Conservation (phyloP, 139 green algal species). For the Tetradesmus lagerheimii region DNA sequence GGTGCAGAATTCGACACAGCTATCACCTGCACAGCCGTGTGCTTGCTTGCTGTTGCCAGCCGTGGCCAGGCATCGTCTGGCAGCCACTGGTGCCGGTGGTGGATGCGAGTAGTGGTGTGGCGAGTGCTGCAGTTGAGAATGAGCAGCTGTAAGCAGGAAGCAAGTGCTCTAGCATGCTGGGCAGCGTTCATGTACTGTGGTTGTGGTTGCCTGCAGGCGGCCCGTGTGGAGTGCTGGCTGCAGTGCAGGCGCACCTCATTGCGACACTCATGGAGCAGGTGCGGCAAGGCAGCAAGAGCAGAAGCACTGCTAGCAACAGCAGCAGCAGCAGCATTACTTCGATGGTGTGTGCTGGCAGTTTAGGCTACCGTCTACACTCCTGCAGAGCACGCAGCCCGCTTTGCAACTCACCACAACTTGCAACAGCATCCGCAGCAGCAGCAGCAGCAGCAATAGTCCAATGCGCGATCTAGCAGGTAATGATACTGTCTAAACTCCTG, state of each 20-base stretch:
- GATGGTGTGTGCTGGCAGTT: too few relatives aligned
- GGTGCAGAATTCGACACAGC: background rate
- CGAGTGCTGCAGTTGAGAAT: too few relatives aligned
- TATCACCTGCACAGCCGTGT: too few relatives aligned
- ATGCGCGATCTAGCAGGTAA: background rate
- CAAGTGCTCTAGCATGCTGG: too few relatives aligned
- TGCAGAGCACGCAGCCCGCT: too few relatives aligned
- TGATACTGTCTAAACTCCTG: background rate
- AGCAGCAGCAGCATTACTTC: background rate
- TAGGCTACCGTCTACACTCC: too few relatives aligned
- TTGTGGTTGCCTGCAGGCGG: background rate
- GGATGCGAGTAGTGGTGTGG: background rate
- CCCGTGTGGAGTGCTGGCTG: conserved; percentile 34
- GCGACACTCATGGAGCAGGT: conserved; percentile 41
- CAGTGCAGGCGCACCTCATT: conserved; percentile 27
- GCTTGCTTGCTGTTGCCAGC: too few relatives aligned
- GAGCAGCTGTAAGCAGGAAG: background rate
- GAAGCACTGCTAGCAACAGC: background rate
- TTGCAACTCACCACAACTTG: too few relatives aligned
- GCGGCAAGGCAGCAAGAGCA: background rate
- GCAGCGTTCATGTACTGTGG: too few relatives aligned
- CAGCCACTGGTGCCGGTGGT: too few relatives aligned
- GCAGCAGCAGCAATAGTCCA: background rate
- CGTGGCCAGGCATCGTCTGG: too few relatives aligned
- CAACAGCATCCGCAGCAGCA: too few relatives aligned